Conservation (phyloP, 768 basidiomycete species). For the Naematelia encephala region DNA sequence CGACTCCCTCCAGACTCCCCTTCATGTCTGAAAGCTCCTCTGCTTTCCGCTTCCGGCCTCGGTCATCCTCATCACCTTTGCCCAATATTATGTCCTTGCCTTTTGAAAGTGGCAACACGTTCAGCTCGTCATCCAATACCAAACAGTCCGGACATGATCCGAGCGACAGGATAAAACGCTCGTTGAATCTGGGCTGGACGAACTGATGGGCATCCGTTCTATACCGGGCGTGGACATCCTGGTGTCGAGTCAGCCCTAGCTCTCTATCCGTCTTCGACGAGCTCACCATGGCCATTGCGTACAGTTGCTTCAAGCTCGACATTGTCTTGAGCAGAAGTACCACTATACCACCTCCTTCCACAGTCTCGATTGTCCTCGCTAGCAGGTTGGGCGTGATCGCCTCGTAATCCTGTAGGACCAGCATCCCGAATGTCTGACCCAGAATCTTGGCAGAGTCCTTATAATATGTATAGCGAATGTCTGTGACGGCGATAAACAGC, state of each 20-base stretch:
- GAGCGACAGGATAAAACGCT: slow-evolving; percentile 95
- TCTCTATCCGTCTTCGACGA: background rate
- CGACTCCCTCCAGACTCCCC: slow-evolving; percentile 71
- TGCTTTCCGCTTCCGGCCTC: slow-evolving; percentile 58
- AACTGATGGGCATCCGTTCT: slow-evolving; percentile 81
- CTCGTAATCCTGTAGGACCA: slow-evolving; percentile 94
- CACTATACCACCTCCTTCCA: slow-evolving; percentile 81
- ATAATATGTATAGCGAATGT: slow-evolving; percentile 98
- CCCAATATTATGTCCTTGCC: slow-evolving; percentile 85
- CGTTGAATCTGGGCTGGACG: slow-evolving; percentile 82
- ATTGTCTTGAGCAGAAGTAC: slow-evolving; percentile 91
- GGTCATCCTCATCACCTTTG: slow-evolving; percentile 53
- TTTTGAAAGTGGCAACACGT: slow-evolving; percentile 90
- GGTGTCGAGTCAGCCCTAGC: background rate
- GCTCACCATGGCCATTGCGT: slow-evolving; percentile 76
- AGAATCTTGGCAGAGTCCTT: slow-evolving; percentile 96
- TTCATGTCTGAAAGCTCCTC: slow-evolving; percentile 73
- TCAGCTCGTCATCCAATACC: slow-evolving; percentile 94
- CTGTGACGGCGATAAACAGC: slow-evolving; percentile 96
- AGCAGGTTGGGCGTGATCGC: slow-evolving; percentile 96
- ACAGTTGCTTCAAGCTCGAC: slow-evolving; percentile 84
- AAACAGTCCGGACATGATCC: slow-evolving; percentile 89
- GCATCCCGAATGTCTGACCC: slow-evolving; percentile 97
- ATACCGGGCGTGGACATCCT: slow-evolving; percentile 96
- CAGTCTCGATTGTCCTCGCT: slow-evolving; percentile 95